These are phyloP conservation scores for Gnomoniopsis sp. DNA, from an alignment of 2,329 filamentous ascomycete species.

Conservation along the genomic window DNA sequence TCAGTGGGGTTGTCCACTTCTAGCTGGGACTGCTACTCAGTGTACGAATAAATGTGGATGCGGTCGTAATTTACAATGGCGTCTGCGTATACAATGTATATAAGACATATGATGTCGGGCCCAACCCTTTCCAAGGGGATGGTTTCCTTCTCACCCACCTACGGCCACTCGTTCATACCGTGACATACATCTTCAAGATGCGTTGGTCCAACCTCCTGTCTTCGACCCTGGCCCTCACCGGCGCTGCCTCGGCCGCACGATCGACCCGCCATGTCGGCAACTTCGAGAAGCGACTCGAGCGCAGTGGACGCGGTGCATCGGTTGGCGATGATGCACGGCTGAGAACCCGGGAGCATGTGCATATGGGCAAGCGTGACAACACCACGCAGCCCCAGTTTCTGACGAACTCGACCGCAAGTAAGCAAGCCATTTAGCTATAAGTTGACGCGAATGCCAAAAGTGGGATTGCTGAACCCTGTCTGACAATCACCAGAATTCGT, in stretches of 20 bases:
- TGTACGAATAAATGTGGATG: too few species aligned
- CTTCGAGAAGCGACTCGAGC: conserved; percentile 11
- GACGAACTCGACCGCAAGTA: conserved; percentile 17
- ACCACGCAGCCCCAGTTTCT: conserved; percentile 13
- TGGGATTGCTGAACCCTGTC: too few species aligned
- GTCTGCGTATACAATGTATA: too few species aligned
- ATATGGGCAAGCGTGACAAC: conserved; percentile 11
- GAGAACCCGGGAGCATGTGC: conserved; percentile 3
- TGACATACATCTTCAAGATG: conserved; percentile 8
- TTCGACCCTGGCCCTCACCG: conserved; percentile 8
- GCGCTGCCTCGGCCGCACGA: conserved; percentile 6
- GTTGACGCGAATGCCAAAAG: too few species aligned
- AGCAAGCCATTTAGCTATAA: not conserved
- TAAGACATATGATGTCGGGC: too few species aligned
- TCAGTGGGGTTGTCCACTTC: too few species aligned
- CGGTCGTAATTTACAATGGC: too few species aligned
- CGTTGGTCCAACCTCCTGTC: conserved; percentile 8
- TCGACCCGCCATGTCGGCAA: conserved; percentile 16
- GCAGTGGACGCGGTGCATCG: not conserved
- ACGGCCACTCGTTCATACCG: not conserved
- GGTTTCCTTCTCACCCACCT: not conserved
- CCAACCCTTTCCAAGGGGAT: not conserved
- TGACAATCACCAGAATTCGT: conserved; percentile 46
- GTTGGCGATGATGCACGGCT: not conserved
- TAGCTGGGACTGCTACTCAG: too few species aligned